Evolutionary conservation across 176 grass and related monocot genomes (phyloP).

Genomic region (Metroxylon sagu): DNA sequence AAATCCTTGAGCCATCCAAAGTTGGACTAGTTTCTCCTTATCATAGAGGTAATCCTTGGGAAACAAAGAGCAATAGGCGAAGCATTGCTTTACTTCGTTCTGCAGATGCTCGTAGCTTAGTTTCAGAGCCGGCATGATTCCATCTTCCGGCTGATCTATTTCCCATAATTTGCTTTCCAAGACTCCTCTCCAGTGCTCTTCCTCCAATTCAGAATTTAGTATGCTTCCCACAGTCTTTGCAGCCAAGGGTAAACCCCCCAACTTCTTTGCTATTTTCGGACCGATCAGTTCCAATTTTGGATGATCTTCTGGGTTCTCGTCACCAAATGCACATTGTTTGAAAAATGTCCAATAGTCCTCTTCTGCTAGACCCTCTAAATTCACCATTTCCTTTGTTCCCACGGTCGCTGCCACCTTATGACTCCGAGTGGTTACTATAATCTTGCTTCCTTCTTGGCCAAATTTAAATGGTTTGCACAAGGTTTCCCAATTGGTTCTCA

Average conservation of each 20-base stretch:
- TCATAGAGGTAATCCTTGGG: conserved; percentile 27
- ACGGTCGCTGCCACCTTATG: not conserved
- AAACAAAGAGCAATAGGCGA: conserved; percentile 41
- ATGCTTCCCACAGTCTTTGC: not conserved
- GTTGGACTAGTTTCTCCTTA: conserved; percentile 11
- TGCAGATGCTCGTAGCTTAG: conserved; percentile 41
- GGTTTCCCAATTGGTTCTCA: conserved; percentile 1
- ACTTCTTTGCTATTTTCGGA: conserved; percentile 1
- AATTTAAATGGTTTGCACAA: not conserved
- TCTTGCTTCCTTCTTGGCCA: not conserved
- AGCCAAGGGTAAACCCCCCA: conserved; percentile 9
- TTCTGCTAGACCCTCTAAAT: conserved; percentile 7
- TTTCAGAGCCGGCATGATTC: conserved; percentile 36
- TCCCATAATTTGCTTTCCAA: conserved; percentile 29
- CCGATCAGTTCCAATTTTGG: not conserved
- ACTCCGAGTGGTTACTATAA: conserved; percentile 11
- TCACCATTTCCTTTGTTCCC: not conserved
- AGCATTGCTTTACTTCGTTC: conserved; percentile 35
- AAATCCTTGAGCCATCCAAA: conserved; percentile 51
- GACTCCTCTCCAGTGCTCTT: conserved; percentile 20
- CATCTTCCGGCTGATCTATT: conserved; percentile 25
- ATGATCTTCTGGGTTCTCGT: not conserved
- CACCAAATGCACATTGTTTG: conserved; percentile 7
- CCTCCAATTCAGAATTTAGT: not conserved
- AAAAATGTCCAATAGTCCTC: conserved; percentile 2